Conservation (phyloP, 106 monocot species). For the Amphibolis antarctica region DNA sequence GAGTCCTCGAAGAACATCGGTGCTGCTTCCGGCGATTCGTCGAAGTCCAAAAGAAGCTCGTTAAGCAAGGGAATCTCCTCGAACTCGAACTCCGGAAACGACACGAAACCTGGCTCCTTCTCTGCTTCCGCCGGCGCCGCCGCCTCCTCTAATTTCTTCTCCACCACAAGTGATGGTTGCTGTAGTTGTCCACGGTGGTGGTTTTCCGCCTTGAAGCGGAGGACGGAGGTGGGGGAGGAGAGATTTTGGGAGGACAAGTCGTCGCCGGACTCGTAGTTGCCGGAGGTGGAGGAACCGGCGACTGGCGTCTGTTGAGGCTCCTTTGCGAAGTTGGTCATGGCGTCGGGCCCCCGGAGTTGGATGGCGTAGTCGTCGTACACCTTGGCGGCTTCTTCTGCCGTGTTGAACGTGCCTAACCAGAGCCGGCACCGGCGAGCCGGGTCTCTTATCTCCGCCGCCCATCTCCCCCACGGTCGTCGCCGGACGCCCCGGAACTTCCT, state of each 20-base stretch:
- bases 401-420: constrained; percentile 61
- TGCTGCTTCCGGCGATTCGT: too few relatives aligned
- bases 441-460: constrained; percentile 74
- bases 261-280: constrained; percentile 27
- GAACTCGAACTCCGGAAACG: too few relatives aligned
- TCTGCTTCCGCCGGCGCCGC: too few relatives aligned
- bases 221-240: constrained; percentile 37
- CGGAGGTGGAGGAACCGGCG: constrained; percentile 16
- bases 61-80: constrained; percentile 24
- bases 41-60: constrained; percentile 23
- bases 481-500: constrained; percentile 49
- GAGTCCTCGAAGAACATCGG: too few relatives aligned
- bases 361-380: constrained; percentile 61
- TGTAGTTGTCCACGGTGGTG: too few relatives aligned
- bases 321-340: constrained; percentile 46
- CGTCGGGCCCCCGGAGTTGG: constrained; percentile 52
- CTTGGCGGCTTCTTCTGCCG: constrained; percentile 55
- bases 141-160: not conserved
- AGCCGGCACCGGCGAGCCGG: constrained; percentile 35
- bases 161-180: not conserved
- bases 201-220: constrained; percentile 8
- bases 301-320: constrained; percentile 1
- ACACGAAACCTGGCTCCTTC: not conserved
- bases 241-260: constrained; percentile 20
- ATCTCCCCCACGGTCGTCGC: constrained; percentile 55